A percentile compares a stretch with the other conserved stretches of the same genome.
Evolutionary conservation across 2,329 filamentous ascomycete species (phyloP).

Genomic region (Neospermospora avenae): DNA sequence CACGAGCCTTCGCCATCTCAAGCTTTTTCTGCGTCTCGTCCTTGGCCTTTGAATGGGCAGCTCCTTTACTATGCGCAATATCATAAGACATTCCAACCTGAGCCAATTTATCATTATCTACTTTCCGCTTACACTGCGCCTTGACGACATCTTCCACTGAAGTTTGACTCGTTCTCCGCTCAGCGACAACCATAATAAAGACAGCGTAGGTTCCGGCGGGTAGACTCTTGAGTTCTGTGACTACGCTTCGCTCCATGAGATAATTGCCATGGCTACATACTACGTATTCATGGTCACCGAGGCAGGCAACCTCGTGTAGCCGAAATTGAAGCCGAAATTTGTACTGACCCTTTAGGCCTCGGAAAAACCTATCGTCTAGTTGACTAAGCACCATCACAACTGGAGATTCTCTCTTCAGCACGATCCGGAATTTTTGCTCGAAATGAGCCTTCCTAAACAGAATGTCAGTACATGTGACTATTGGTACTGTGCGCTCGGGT

Average conservation of each 20-base stretch:
- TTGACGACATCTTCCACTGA: conserved; percentile 57
- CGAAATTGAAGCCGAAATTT: conserved; percentile 45
- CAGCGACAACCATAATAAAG: conserved; percentile 52
- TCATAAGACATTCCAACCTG: conserved; percentile 58
- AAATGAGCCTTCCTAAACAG: conserved; percentile 49
- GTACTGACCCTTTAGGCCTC: conserved; percentile 59
- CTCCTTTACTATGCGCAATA: conserved; percentile 56
- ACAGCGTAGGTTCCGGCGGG: conserved; percentile 55
- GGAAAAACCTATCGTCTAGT: conserved; percentile 60
- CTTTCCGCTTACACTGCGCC: conserved; percentile 44
- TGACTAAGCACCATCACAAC: conserved; percentile 59
- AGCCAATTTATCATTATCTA: conserved; percentile 56
- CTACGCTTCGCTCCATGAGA: conserved; percentile 55
- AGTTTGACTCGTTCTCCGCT: conserved; percentile 41
- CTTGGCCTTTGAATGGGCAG: conserved; percentile 48
- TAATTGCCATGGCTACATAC: conserved; percentile 58
- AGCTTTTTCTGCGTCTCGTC: conserved; percentile 38
- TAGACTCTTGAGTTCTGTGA: conserved; percentile 54
- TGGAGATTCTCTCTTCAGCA: conserved; percentile 52
- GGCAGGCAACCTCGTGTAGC: conserved; percentile 48
- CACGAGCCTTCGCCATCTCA: conserved; percentile 29
- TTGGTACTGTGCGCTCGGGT: too few relatives aligned
- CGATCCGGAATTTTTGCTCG: conserved; percentile 59
- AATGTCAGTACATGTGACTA: too few relatives aligned
- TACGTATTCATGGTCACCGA: conserved; percentile 55